Conservation (phyloP, 192 early-diverging fungal genomes). For the Phycomyces nitens region DNA sequence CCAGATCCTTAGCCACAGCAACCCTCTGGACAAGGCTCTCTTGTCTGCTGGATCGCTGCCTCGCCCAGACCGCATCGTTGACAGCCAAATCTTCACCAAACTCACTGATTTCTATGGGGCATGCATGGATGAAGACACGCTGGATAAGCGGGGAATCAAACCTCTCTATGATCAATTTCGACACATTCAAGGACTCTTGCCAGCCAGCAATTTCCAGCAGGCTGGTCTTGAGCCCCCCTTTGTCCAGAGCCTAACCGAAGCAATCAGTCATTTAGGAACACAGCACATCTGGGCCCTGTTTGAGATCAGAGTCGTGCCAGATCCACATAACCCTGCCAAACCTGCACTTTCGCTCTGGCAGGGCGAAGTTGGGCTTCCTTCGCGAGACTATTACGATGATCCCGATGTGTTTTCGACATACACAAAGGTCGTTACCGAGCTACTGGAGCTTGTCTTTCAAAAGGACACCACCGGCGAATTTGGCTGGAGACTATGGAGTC, state of each 20-base stretch:
- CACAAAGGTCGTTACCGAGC: constrained; percentile 39
- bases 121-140: constrained; percentile 50
- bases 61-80: constrained; percentile 34
- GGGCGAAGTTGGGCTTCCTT: constrained; percentile 55
- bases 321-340: constrained; percentile 53
- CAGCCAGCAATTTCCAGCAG: not conserved
- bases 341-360: constrained; percentile 35
- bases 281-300: constrained; percentile 41
- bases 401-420: constrained; percentile 43
- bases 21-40: not conserved
- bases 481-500: constrained; percentile 18
- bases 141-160: constrained; percentile 33
- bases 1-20: constrained; percentile 9
- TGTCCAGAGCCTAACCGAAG: constrained; percentile 6
- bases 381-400: constrained; percentile 60
- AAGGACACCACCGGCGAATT: constrained; percentile 13
- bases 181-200: constrained; percentile 35
- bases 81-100: constrained; percentile 55
- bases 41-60: not conserved
- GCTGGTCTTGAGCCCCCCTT: not conserved
- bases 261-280: not conserved
- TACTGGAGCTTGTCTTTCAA: constrained; percentile 38
- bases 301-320: constrained; percentile 42
- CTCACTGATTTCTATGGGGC: constrained; percentile 51
- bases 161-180: constrained; percentile 42